A percentile compares a stretch with the other conserved stretches of the same genome.
phyloP scores from a whole-genome alignment of 2,329 filamentous ascomycete genomes.

The Ophiostoma pallidulum region DNA sequence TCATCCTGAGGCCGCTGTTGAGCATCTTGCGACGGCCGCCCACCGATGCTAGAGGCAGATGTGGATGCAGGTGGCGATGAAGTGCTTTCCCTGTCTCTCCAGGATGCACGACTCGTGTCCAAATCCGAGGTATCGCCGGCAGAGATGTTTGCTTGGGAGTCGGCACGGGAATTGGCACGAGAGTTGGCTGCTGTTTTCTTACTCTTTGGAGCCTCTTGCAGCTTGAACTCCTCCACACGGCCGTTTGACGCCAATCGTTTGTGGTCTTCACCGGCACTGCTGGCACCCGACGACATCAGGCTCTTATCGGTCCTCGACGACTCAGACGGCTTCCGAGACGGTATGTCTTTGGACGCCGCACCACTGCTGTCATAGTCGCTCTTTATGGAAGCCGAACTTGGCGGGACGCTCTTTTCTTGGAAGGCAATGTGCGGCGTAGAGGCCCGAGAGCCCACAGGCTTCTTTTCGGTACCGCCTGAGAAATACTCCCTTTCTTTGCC shows the following conservation, averaged over 20 bases:
- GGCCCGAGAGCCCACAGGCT: constrained; percentile 39
- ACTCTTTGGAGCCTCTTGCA: constrained; percentile 70
- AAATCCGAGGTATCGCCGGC: constrained; percentile 16
- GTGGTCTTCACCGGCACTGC: constrained; percentile 29
- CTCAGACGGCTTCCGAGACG: constrained; percentile 40
- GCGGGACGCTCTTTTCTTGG: constrained; percentile 67
- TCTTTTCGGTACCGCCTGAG: constrained; percentile 27
- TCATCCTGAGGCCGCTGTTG: constrained; percentile 44
- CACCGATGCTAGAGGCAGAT: constrained; percentile 26
- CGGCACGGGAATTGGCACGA: constrained; percentile 34
- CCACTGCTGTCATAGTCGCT: constrained; percentile 48
- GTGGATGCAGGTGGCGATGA: constrained; percentile 19
- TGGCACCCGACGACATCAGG: constrained; percentile 23
- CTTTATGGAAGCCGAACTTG: constrained; percentile 29
- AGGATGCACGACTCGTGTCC: constrained; percentile 30
- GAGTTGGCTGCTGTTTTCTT: constrained; percentile 35
- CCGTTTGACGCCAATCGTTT: constrained; percentile 27
- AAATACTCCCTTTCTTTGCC: constrained; percentile 50
- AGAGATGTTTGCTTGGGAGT: constrained; percentile 33
- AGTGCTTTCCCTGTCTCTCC: constrained; percentile 28
- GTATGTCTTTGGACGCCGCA: constrained; percentile 37
- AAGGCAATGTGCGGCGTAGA: constrained; percentile 85
- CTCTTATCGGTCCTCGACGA: constrained; percentile 29
- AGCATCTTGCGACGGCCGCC: constrained; percentile 51
- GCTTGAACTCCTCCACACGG: constrained; percentile 56